Evolutionary conservation across 306 rosid genomes (phyloP).

Genomic region (Gynostemma pentaphyllum): DNA sequence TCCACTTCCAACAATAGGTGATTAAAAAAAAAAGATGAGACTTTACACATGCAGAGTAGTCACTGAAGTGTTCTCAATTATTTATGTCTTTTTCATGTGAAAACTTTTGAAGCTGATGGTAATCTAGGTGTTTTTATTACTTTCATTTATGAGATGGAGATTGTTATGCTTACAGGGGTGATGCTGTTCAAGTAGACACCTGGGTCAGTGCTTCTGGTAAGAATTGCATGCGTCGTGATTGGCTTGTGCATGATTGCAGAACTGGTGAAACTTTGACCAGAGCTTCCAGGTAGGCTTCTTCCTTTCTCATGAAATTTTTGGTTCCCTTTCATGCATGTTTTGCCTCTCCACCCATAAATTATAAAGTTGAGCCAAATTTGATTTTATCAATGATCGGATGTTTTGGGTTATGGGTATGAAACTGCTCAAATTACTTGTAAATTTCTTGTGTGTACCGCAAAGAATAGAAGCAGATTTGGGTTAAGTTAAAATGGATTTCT

Average conservation of each 20-base stretch:
- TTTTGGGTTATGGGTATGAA: not conserved
- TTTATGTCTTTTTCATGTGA: not conserved
- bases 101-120: not conserved
- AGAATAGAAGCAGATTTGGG: not conserved
- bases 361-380: not conserved
- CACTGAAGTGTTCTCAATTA: not conserved
- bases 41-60: not conserved
- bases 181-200: conserved; percentile 89
- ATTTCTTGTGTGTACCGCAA: not conserved
- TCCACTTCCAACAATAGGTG: not conserved
- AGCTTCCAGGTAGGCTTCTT: conserved; percentile 71
- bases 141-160: not conserved
- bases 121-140: not conserved
- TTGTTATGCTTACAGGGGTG: conserved; percentile 55
- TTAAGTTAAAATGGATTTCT: not conserved
- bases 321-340: not conserved
- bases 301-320: not conserved
- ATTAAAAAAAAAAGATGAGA: not conserved
- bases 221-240: conserved; percentile 98
- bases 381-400: not conserved
- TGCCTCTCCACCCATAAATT: not conserved
- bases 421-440: not conserved
- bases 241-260: conserved; percentile 65
- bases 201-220: conserved; percentile 91
- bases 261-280: conserved; percentile 75